Percentiles rank a stretch among this genome's conserved stretches.
Evolutionary conservation across 2,329 filamentous ascomycete species (phyloP).

Genomic region (Calonectria pauciramosa): DNA sequence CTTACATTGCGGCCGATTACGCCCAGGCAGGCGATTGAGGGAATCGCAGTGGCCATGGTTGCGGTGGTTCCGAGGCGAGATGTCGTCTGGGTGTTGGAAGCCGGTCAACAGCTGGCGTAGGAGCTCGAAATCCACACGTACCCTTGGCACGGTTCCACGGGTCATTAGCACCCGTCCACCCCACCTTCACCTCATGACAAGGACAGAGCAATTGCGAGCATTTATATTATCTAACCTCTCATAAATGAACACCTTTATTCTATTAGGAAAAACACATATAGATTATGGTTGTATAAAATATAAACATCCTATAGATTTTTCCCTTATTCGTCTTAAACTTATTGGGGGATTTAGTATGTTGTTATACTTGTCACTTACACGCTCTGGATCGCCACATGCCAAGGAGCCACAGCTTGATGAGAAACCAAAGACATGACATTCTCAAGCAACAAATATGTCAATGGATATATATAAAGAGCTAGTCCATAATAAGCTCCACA

Average conservation of each 20-base stretch:
- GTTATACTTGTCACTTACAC: background rate
- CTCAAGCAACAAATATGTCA: background rate
- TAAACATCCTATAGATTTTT: background rate
- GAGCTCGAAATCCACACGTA: constrained; percentile 25
- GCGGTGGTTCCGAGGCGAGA: constrained; percentile 33
- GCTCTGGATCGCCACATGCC: background rate
- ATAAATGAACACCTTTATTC: background rate
- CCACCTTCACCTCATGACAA: constrained; percentile 8
- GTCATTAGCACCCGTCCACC: background rate
- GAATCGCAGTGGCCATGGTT: constrained; percentile 72
- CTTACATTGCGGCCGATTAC: constrained; percentile 92
- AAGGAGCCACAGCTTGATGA: background rate
- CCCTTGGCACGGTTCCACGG: background rate
- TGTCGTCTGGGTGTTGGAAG: constrained; percentile 29
- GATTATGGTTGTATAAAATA: background rate
- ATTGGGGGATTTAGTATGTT: background rate
- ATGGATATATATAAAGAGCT: background rate
- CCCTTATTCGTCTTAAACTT: background rate
- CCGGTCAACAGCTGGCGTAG: constrained; percentile 11
- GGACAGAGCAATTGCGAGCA: background rate
- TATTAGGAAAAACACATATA: no score
- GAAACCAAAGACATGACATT: background rate
- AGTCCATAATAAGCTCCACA: background rate
- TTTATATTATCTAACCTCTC: background rate
- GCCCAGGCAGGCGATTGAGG: constrained; percentile 92